Base-by-base conservation (phyloP, 805 yeast genomes). In the Ogataea paraovalis region DNA sequence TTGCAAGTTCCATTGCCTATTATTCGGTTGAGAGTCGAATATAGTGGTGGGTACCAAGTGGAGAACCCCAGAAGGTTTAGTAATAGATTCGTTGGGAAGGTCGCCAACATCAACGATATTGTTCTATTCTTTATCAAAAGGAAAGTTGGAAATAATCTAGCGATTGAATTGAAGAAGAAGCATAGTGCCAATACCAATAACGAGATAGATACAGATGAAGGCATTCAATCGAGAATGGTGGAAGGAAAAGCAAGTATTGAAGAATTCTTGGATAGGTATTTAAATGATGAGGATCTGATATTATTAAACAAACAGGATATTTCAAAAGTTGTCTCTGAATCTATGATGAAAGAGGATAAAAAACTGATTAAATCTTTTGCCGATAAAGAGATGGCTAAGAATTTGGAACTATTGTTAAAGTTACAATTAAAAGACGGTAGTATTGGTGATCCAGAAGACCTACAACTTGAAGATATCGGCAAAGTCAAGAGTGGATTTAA, bases 41-140 rank as follows among this genome's bases (percentile, higher is more conserved):
- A 92, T 57, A 73, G 87, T 20, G 96, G 95, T 1, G 96, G 91
- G 4, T 92, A 79, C 59, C 96, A 90, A 55, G 89, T 94, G 16
- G 98, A 91, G 59, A 92, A 91, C 59, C 87, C 96, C 0, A 73
- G 95, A 44, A 70, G 97, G 52, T 88, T 94, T 53, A 88, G 97
- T 14, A 89, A 91, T 59, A 71, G 88, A 58, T 94, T 92, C 71
- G 96, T 87, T 5, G 97, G 96, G 0, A 74, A 74, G 51, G 94
- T 92, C 2, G 99, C 98, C 3, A 94, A 94, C 63, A 80, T 83
- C n/a, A 84, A 87, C 58, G 95, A 90, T 57, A 87, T 91, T 8
- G 78, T 92, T 2, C 82, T 80, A 41, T 85, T 86, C 61, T 79
- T 79, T 59, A 79, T 75, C 53, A 71, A 72, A 59, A 63, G 72